A percentile compares a stretch with the other conserved stretches of the same genome.
Evolutionary conservation across 257 asterid genomes (phyloP).

Genomic region (Solanum etuberosum): DNA sequence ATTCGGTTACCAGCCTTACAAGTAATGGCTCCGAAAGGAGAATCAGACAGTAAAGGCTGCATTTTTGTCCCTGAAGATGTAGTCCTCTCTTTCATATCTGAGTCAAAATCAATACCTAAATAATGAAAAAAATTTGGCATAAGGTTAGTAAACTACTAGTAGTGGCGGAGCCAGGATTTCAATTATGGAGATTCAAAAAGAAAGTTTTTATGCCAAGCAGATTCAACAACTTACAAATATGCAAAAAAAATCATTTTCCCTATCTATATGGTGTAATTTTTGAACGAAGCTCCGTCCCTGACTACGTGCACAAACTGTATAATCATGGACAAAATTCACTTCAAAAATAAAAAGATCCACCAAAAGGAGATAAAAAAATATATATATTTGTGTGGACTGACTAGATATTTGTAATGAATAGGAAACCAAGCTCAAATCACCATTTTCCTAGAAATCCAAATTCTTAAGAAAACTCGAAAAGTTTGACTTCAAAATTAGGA

Average conservation of each 20-base stretch:
- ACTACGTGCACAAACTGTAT: not conserved
- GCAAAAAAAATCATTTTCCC: no score
- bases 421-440: not conserved
- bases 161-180: no score
- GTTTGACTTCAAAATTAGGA: no score
- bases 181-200: no score
- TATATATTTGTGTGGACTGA: not conserved
- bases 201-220: no score
- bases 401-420: no score
- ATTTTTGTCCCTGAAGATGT: not conserved
- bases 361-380: not conserved
- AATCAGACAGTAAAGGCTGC: not conserved
- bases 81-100: not conserved
- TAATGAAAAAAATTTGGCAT: not conserved
- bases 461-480: no score
- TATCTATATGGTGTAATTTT: no score
- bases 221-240: no score
- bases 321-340: not conserved
- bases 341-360: not conserved
- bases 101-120: not conserved
- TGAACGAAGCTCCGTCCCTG: no score
- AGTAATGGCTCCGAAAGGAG: slow-evolving; percentile 2
- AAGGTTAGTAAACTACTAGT: not conserved
- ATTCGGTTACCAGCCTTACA: slow-evolving; percentile 52
- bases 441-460: no score